phyloP scores from a whole-genome alignment of 257 asterid species.

The Solanum tarapatanum region DNA sequence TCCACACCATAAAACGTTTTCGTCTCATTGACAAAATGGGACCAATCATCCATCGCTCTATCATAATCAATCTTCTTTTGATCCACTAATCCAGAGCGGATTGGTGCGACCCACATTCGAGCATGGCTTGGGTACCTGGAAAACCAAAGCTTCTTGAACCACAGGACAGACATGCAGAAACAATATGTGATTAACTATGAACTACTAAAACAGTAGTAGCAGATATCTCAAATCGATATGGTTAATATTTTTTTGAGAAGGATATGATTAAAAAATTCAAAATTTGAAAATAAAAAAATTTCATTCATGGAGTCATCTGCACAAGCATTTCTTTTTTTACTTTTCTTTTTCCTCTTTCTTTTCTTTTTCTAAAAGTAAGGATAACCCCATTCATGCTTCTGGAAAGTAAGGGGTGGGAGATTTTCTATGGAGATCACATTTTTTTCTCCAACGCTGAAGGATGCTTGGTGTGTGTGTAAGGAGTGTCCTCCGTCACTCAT shows the following conservation, averaged over 20 bases:
- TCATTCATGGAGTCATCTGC: background rate
- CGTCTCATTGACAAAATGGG: constrained; percentile 51
- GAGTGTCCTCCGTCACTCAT: background rate
- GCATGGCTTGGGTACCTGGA: constrained; percentile 99
- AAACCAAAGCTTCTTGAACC: constrained; percentile 1
- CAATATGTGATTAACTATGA: background rate
- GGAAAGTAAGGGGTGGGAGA: background rate
- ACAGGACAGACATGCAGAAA: background rate
- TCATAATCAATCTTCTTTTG: constrained; percentile 55
- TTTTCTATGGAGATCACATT: background rate
- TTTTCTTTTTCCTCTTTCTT: background rate
- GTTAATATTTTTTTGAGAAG: background rate
- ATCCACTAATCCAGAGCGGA: constrained; percentile 63
- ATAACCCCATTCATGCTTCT: background rate
- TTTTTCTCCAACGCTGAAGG: background rate
- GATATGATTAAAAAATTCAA: background rate
- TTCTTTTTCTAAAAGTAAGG: background rate
- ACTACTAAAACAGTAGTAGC: background rate
- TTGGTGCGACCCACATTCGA: constrained; percentile 91
- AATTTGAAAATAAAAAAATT: background rate
- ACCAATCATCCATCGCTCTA: constrained; percentile 66
- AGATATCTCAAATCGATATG: background rate
- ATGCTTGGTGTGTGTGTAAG: background rate
- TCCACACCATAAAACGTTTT: constrained; percentile 70
- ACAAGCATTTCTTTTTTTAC: background rate